Evolutionary conservation across 2,329 filamentous ascomycete genomes (phyloP), one percentile per base, ranked within the genome.

Genomic region (Exophiala sideris): DNA sequence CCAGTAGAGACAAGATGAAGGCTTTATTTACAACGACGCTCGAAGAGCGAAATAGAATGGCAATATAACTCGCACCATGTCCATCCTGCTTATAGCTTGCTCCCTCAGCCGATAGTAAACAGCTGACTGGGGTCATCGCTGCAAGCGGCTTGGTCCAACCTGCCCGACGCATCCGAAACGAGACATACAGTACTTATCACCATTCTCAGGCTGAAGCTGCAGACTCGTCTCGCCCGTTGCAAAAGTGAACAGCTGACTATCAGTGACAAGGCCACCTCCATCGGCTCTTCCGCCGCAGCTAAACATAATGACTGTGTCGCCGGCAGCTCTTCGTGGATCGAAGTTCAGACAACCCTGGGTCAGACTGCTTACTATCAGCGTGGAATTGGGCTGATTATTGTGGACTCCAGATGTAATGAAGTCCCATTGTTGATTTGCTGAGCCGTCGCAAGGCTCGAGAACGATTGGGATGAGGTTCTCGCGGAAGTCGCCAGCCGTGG

Each of bases 261-360:
- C 45, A 9, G 54, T 57, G 34, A 57, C 54, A 12, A 18, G 24
- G 10, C 54, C 54, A 8, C 50, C 29, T n/a, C 54, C 54, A 21
- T 57, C 54, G 4, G 54, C 54, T n/a, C 54, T 42, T 20, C 54
- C 54, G 8, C 54, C 54, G 40, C 54, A 57, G 36, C 49, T 52
- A 35, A 57, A 57, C 49, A 53, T 53, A 16, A 57, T 57, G 16
- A 47, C 54, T 7, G 54, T 57, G 40, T 57, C 54, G 5, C 50
- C 54, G 3, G 54, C 54, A 2, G 45, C 54, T 21, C 54, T 39
- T 40, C 54, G 35, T 12, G 54, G 50, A 24, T 57, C 54, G 34
- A 57, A 57, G 21, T 57, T 57, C 12, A 57, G 24, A 18, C 54
- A 57, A 8, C 54, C 54, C 35, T 57, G 50, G 3, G 54, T 57